A percentile compares a stretch with the other conserved stretches of the same genome.
These are phyloP conservation scores for Calonectria pseudoturangicola DNA, from an alignment of 2,329 filamentous ascomycete species.

Conservation along the genomic window DNA sequence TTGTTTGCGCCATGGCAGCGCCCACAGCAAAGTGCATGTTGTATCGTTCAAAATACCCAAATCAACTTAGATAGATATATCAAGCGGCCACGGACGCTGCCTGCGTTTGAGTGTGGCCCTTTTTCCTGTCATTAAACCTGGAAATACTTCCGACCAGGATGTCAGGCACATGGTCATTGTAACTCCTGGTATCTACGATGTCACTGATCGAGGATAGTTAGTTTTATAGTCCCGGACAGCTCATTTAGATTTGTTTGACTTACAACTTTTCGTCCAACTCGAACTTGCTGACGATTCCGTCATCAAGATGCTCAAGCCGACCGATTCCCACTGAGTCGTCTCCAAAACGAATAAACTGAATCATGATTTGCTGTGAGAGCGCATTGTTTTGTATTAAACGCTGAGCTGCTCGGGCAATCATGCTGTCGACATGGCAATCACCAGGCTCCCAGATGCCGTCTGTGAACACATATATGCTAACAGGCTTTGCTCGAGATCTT, in stretches of 20 bases:
- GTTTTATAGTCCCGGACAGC: not conserved
- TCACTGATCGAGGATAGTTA: constrained; percentile 19
- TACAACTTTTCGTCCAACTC: not conserved
- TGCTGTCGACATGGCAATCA: not conserved
- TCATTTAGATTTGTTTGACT: not conserved
- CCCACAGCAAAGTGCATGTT: too few species aligned
- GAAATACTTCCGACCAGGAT: constrained; percentile 37
- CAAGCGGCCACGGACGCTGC: too few species aligned
- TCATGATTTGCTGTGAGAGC: constrained; percentile 19
- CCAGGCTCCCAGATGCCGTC: constrained; percentile 31
- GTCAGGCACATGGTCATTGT: not conserved
- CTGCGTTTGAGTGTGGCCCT: too few species aligned
- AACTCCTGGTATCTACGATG: constrained; percentile 34
- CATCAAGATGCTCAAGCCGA: constrained; percentile 21
- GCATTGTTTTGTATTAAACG: not conserved
- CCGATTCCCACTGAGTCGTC: rapidly evolving
- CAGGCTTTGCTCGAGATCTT: not conserved
- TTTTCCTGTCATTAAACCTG: too few species aligned
- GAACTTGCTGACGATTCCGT: not conserved
- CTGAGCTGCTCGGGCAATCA: constrained; percentile 7
- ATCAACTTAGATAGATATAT: too few species aligned
- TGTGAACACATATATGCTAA: constrained; percentile 35
- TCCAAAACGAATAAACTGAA: constrained; percentile 40
- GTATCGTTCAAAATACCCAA: too few species aligned
- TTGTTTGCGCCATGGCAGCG: too few species aligned